Conservation (phyloP, 2,329 filamentous ascomycete genomes). For the Alternaria ethzedia region DNA sequence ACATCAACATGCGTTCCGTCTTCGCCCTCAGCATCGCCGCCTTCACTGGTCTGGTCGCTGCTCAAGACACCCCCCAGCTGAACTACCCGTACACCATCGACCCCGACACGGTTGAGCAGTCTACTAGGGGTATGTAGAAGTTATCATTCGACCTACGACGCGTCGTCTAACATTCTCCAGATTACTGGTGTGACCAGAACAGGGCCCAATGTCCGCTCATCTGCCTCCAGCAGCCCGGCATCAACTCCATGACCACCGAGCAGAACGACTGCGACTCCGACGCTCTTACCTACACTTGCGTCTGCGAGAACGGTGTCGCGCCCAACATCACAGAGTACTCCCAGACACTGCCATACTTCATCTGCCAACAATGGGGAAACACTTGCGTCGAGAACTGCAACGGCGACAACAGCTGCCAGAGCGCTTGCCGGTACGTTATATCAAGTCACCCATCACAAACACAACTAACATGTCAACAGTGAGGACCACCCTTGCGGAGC, state of each 20-base stretch:
- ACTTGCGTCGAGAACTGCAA: constrained; percentile 69
- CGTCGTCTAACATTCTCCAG: constrained; percentile 47
- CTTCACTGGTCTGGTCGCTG: constrained; percentile 59
- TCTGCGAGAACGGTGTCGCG: constrained; percentile 69
- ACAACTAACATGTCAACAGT: constrained; percentile 18
- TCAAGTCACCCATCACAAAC: background rate
- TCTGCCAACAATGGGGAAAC: constrained; percentile 73
- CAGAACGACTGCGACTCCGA: constrained; percentile 71
- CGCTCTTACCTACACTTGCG: constrained; percentile 71
- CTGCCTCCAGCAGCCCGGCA: constrained; percentile 67
- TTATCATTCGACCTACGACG: background rate
- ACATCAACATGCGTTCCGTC: constrained; percentile 53
- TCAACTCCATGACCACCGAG: constrained; percentile 52
- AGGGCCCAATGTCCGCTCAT: constrained; percentile 71
- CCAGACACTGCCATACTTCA: constrained; percentile 78
- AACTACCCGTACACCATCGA: constrained; percentile 61
- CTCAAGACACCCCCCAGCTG: constrained; percentile 49
- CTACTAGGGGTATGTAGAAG: constrained; percentile 58
- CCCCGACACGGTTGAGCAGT: constrained; percentile 63
- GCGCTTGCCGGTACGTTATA: constrained; percentile 59
- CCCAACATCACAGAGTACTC: constrained; percentile 81
- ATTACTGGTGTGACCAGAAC: constrained; percentile 71
- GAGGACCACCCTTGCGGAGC: constrained; percentile 76
- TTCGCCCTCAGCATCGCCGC: constrained; percentile 60
- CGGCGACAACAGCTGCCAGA: constrained; percentile 64